Evolutionary conservation across 2,329 filamentous ascomycete species (phyloP).

Genomic region (Colletotrichum shisoi): DNA sequence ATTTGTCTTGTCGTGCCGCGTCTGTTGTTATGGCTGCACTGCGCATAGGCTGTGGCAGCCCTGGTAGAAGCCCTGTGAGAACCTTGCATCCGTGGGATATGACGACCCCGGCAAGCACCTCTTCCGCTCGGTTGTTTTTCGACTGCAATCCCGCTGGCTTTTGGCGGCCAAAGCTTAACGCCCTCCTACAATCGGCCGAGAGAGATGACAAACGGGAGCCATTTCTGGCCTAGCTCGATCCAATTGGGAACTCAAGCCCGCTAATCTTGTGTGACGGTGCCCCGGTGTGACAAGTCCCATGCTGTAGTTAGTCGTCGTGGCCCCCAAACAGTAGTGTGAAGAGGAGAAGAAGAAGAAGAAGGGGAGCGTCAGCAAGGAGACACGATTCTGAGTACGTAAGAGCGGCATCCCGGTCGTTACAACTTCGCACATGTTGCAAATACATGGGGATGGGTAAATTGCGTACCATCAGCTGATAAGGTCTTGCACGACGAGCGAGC

Average conservation of each 20-base stretch:
- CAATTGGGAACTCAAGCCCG: constrained; percentile 36
- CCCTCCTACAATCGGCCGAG: constrained; percentile 32
- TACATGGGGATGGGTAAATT: constrained; percentile 36
- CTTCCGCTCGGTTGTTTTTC: not conserved
- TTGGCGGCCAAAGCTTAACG: constrained; percentile 33
- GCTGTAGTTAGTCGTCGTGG: constrained; percentile 4
- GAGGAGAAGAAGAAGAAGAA: not conserved
- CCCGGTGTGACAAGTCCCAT: constrained; percentile 26
- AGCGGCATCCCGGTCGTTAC: constrained; percentile 26
- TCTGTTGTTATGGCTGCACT: constrained; percentile 11
- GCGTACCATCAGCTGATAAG: constrained; percentile 31
- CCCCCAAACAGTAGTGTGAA: constrained; percentile 7
- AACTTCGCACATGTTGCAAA: constrained; percentile 31
- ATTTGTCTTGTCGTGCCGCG: constrained; percentile 12
- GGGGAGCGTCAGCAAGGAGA: not conserved
- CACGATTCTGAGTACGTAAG: not conserved
- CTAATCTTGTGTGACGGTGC: constrained; percentile 35
- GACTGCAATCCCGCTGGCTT: constrained; percentile 1
- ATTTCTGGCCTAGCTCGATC: constrained; percentile 24
- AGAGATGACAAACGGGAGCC: constrained; percentile 21
- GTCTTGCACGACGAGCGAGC: constrained; percentile 12
- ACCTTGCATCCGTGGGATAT: constrained; percentile 28
- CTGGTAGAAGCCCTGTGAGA: constrained; percentile 20
- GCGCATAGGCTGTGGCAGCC: constrained; percentile 19
- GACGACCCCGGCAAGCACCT: constrained; percentile 19